A percentile compares a stretch with the other conserved stretches of the same genome.
These are phyloP conservation scores for Carex pumila DNA, from an alignment of 176 grass and related monocot species.

Conservation along the genomic window DNA sequence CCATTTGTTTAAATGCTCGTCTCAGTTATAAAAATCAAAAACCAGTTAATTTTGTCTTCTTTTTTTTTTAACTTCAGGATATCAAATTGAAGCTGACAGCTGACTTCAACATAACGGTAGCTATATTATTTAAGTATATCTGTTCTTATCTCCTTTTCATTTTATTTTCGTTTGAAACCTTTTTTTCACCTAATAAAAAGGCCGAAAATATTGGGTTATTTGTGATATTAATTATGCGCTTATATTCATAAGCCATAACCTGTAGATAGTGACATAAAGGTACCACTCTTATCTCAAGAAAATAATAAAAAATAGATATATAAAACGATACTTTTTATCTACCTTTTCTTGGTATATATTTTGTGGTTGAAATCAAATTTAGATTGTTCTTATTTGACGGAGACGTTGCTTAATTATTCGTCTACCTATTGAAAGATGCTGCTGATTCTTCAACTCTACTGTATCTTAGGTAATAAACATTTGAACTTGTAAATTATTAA, in stretches of 20 bases:
- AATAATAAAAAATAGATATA: neutral
- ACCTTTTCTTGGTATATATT: neutral
- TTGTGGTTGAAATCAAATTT: slow-evolving; percentile 22
- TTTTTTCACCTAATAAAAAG: neutral
- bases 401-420: neutral
- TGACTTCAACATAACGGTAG: neutral
- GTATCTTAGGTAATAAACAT: neutral
- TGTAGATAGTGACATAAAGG: slow-evolving; percentile 24
- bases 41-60: neutral
- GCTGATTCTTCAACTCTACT: slow-evolving; percentile 1
- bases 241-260: slow-evolving; percentile 8
- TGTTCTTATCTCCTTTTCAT: neutral
- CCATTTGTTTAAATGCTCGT: neutral
- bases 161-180: neutral
- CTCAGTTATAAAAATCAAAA: neutral
- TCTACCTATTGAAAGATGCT: neutral
- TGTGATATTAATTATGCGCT: neutral
- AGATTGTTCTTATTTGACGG: slow-evolving; percentile 12
- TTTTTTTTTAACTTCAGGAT: neutral
- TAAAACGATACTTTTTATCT: neutral
- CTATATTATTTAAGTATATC: neutral
- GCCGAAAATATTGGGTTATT: neutral
- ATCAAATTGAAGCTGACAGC: neutral
- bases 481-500: neutral
- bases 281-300: slow-evolving; percentile 6